Evolutionary conservation across 805 yeast genomes (phyloP).

Genomic region (Sporopachydermia quercuum): DNA sequence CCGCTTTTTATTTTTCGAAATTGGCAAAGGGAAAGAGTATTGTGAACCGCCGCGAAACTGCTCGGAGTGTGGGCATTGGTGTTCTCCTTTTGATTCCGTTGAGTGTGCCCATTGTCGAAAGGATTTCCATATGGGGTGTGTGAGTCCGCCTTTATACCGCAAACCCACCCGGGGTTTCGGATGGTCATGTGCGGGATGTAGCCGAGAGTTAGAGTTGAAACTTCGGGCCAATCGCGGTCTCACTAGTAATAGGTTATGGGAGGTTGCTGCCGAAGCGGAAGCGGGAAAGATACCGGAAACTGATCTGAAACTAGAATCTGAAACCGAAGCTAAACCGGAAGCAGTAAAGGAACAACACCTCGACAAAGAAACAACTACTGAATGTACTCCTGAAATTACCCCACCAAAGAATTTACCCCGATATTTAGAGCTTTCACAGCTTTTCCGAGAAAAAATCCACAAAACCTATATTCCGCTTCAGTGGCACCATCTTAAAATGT

Average conservation of each 20-base stretch:
- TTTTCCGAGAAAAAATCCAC: not conserved
- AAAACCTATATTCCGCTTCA: not conserved
- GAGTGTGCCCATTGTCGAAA: conserved; percentile 66
- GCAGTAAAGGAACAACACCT: not conserved
- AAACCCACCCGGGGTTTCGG: conserved; percentile 81
- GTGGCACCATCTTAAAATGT: conserved; percentile 19
- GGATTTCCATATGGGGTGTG: conserved; percentile 66
- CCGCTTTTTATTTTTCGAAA: conserved; percentile 63
- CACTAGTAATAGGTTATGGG: conserved; percentile 5
- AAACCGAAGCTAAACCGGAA: conserved; percentile 7
- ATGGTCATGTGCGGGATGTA: conserved; percentile 79
- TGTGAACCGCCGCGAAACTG: conserved; percentile 54
- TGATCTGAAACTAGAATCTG: conserved; percentile 16
- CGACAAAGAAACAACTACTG: not conserved
- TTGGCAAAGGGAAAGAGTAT: conserved; percentile 47
- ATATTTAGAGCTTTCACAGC: not conserved
- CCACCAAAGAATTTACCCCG: conserved; percentile 13
- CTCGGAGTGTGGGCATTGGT: conserved; percentile 74
- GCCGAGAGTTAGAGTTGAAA: conserved; percentile 38
- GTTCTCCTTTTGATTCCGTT: conserved; percentile 55
- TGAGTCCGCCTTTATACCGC: conserved; percentile 67
- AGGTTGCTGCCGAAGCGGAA: conserved; percentile 1
- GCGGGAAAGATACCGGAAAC: conserved; percentile 16
- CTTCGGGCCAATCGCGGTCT: conserved; percentile 21
- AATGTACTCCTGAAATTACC: not conserved